A percentile compares a stretch with the other conserved stretches of the same genome.
phyloP scores from a whole-genome alignment of 1,284 basidiomycete species.

The Trichosporon sp. region DNA sequence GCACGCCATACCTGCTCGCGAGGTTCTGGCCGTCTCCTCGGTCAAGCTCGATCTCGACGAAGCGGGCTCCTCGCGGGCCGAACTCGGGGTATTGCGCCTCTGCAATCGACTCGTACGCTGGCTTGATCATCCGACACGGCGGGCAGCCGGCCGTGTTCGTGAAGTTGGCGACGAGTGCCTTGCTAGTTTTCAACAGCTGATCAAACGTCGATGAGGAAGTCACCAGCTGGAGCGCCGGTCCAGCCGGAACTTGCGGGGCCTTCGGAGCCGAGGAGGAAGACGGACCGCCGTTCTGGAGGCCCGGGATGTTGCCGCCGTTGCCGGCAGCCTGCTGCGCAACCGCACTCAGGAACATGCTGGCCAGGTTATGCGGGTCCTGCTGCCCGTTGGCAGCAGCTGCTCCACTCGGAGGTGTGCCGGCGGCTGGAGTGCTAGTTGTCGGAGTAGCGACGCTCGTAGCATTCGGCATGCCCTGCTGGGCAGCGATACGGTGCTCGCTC shows the following conservation, averaged over 20 bases:
- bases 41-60: conserved; percentile 77
- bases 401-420: conserved; percentile 45
- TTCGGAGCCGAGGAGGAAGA: conserved; percentile 36
- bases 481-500: conserved; percentile 53
- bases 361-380: conserved; percentile 50
- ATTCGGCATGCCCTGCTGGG: conserved; percentile 76
- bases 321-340: conserved; percentile 63
- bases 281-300: conserved; percentile 24
- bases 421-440: conserved; percentile 22
- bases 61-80: conserved; percentile 58
- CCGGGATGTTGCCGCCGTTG: conserved; percentile 4
- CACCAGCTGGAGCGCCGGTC: conserved; percentile 65
- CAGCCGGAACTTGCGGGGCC: not conserved
- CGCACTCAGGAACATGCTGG: conserved; percentile 66
- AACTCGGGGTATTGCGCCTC: conserved; percentile 39
- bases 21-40: conserved; percentile 66
- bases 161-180: conserved; percentile 66
- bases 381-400: conserved; percentile 51
- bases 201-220: conserved; percentile 64
- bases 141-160: conserved; percentile 66
- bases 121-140: conserved; percentile 68
- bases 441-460: conserved; percentile 10
- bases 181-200: conserved; percentile 60
- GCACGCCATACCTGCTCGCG: conserved; percentile 67
- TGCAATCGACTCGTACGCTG: conserved; percentile 62